A percentile compares a stretch with the other conserved stretches of the same genome.
Conservation (phyloP, 1,284 basidiomycete species). For the Papiliotrema laurentii region DNA sequence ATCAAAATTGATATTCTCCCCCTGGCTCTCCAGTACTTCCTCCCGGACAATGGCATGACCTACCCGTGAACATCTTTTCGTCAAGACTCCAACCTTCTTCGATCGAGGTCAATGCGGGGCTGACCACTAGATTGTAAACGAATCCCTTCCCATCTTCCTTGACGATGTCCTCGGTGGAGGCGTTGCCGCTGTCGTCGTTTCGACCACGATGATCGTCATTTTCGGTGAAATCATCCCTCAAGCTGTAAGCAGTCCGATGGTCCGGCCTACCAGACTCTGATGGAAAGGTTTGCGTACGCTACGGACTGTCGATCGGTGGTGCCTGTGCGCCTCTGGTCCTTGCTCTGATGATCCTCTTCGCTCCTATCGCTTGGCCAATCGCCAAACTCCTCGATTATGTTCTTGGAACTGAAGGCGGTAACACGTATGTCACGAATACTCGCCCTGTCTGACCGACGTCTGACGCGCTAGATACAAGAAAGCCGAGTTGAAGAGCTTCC, state of each 20-base stretch:
- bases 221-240: conserved; percentile 79
- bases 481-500: conserved; percentile 85
- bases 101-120: neutral
- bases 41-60: neutral
- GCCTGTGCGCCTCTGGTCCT: conserved; percentile 77
- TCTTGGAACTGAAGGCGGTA: conserved; percentile 64
- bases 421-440: conserved; percentile 40
- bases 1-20: too few relatives aligned
- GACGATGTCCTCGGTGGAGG: conserved; percentile 84
- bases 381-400: conserved; percentile 78
- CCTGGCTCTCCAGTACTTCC: neutral
- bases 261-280: neutral
- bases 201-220: conserved; percentile 72
- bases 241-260: conserved; percentile 38
- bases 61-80: neutral
- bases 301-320: conserved; percentile 87
- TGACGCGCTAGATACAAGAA: conserved; percentile 70
- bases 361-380: conserved; percentile 81
- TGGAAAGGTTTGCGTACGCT: conserved; percentile 76
- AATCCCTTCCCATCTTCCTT: conserved; percentile 84
- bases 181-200: conserved; percentile 70
- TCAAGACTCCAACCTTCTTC: neutral
- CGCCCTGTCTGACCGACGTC: neutral
- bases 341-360: conserved; percentile 63
- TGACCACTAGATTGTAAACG: conserved; percentile 69